These are phyloP conservation scores for Teunomyces gatunensis DNA, from an alignment of 805 yeast species.

Conservation along the genomic window DNA sequence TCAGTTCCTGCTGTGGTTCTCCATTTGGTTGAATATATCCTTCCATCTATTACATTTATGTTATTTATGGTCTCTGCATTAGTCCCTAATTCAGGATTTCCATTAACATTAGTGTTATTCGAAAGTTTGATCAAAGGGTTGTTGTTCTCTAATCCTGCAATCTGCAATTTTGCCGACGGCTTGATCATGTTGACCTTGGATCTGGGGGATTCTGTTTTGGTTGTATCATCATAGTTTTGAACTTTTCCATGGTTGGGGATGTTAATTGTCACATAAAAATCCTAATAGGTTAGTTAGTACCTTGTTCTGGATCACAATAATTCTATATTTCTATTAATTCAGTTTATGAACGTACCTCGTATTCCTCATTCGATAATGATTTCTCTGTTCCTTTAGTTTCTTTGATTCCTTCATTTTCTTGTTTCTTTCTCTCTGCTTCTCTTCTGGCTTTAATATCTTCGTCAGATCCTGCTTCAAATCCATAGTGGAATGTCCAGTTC, in stretches of 20 bases:
- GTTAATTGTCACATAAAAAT: conserved; percentile 33
- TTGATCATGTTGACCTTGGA: conserved; percentile 29
- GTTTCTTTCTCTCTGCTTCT: conserved; percentile 18
- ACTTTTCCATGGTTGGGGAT: conserved; percentile 22
- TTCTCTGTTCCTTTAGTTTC: conserved; percentile 12
- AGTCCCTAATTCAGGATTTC: conserved; percentile 10
- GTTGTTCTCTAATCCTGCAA: conserved; percentile 30
- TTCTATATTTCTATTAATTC: conserved; percentile 5
- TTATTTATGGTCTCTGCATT: conserved; percentile 19
- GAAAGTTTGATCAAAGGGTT: conserved; percentile 38
- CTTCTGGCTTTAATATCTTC: conserved; percentile 61
- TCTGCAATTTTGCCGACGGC: conserved; percentile 41
- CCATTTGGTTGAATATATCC: conserved; percentile 76
- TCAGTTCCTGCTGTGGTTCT: conserved; percentile 75
- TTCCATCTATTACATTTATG: conserved; percentile 37
- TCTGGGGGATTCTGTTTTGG: conserved; percentile 9
- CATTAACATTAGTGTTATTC: conserved; percentile 19
- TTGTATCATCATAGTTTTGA: conserved; percentile 10
- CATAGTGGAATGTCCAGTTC: conserved; percentile 83
- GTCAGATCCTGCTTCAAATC: conserved; percentile 85
- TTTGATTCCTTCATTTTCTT: conserved; percentile 30
- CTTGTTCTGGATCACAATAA: conserved; percentile 6
- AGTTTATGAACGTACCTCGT: conserved; percentile 23
- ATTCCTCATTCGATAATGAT: conserved; percentile 16
- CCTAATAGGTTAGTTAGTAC: conserved; percentile 31